These are phyloP conservation scores for Cichorium intybus DNA, from an alignment of 140 eudicot species.

Conservation along the genomic window DNA sequence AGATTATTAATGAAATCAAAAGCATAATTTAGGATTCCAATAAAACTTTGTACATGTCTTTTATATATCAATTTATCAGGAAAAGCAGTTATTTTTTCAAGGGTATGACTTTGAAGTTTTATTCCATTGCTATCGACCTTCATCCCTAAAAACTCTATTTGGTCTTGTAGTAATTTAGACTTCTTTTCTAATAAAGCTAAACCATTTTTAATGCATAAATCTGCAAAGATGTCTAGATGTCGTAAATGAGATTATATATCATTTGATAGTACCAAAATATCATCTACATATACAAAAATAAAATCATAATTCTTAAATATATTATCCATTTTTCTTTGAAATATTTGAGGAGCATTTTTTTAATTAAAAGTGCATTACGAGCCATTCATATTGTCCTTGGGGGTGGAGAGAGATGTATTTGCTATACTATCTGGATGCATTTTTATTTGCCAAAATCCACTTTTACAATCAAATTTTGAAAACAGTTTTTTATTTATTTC, in stretches of 20 bases:
- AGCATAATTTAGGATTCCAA: not conserved
- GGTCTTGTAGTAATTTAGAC: not conserved
- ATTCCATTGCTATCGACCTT: conserved; percentile 1
- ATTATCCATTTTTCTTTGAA: no score
- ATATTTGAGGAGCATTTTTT: not conserved
- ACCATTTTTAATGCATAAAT: no score
- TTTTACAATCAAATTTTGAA: conserved; percentile 5
- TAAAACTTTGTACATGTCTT: conserved; percentile 10
- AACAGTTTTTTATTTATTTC: no score
- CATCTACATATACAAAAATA: no score
- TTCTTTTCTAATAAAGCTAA: no score
- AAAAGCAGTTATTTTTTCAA: not conserved
- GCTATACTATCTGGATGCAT: not conserved
- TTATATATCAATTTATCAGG: not conserved
- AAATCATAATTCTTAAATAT: no score
- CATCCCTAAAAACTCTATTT: not conserved
- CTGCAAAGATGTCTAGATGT: no score
- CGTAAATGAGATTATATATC: no score
- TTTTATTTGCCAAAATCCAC: not conserved
- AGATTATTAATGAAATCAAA: no score
- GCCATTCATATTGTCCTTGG: not conserved
- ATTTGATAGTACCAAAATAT: no score
- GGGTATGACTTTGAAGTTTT: not conserved
- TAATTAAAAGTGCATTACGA: not conserved
- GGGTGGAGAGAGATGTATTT: not conserved